Evolutionary conservation across 1,284 basidiomycete genomes (phyloP), one percentile per base, ranked within the genome.

Genomic region (Tetrapyrgos nigripes): DNA sequence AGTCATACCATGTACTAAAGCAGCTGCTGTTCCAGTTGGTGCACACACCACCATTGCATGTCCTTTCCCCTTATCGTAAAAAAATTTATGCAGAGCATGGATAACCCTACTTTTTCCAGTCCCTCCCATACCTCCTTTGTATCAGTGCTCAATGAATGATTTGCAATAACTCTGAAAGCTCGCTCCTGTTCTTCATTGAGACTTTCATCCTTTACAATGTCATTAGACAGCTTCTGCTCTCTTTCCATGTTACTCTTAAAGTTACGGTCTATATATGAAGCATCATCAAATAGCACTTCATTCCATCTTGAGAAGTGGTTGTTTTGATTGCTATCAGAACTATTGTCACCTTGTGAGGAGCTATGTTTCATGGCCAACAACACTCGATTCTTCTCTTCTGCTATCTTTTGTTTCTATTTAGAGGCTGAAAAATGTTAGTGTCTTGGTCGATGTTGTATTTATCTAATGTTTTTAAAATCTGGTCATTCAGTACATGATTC

Each of bases 81-180:
- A 57, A 23, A 57, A 51, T 8, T 43, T 19, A 3, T 50, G 40
- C 2, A 76, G 27, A 1, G 74, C 69, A 26, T 70, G 64, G 0
- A 79, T 65, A 0, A 79, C 76, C 21, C 66, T 69, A 10, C 72
- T 70, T 62, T 78, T 76, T 3, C 74, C 72, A 5, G 70, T 74
- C 5, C 74, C 70, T 11, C 63, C 73, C 62, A 68, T 66, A 14
- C 73, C 74, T 11, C 67, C 71, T 69, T 62, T 3, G 43, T 24
- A 50, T 59, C 29, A 4, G 37, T 48, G 19, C 29, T 5, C 0
- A 55, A 9, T 14, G 64, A 52, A 66, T 73, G 70, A 33, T 70
- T 62, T 2, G 68, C 65, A 35, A 72, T 57, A 44, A 75, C 70
- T 5, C 44, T 24, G 45, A 76, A 76, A 21, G 73, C 65, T 33